Percentiles rank a stretch among this genome's conserved stretches.
Conservation (phyloP, 2,329 filamentous ascomycete species). For the Phaeosphaeria sp. region DNA sequence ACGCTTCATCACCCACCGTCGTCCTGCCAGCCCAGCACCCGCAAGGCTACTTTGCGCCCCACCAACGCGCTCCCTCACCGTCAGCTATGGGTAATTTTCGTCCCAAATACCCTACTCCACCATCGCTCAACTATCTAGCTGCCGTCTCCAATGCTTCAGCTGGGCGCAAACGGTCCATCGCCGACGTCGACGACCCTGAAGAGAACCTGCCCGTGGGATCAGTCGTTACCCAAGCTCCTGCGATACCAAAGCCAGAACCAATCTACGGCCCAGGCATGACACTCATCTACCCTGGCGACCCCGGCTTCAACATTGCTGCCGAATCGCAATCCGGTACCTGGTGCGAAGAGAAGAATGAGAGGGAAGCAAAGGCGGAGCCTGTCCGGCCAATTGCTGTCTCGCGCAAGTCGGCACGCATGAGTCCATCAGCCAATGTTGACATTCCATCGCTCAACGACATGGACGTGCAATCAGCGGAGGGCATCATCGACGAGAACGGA, state of each 20-base stretch:
- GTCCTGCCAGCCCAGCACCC: conserved; percentile 52
- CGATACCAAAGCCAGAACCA: conserved; percentile 69
- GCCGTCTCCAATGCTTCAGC: conserved; percentile 53
- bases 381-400: conserved; percentile 55
- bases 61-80: conserved; percentile 43
- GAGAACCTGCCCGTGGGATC: conserved; percentile 60
- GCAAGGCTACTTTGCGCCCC: conserved; percentile 44
- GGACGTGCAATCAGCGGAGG: conserved; percentile 43
- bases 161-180: conserved; percentile 77
- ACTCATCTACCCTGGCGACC: conserved; percentile 68
- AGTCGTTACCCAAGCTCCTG: conserved; percentile 52
- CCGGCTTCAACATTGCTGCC: conserved; percentile 65
- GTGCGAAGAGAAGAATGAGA: conserved; percentile 70
- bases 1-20: conserved; percentile 55
- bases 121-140: conserved; percentile 53
- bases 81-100: conserved; percentile 42
- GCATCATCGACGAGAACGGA: conserved; percentile 58
- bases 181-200: conserved; percentile 77
- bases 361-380: conserved; percentile 54
- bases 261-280: conserved; percentile 76
- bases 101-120: conserved; percentile 50
- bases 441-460: conserved; percentile 49
- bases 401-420: conserved; percentile 68
- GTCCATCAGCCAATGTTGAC: conserved; percentile 52
- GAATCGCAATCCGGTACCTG: conserved; percentile 74